Base-by-base conservation (phyloP, 2,329 filamentous ascomycete genomes). In the Alternaria arborescens region DNA sequence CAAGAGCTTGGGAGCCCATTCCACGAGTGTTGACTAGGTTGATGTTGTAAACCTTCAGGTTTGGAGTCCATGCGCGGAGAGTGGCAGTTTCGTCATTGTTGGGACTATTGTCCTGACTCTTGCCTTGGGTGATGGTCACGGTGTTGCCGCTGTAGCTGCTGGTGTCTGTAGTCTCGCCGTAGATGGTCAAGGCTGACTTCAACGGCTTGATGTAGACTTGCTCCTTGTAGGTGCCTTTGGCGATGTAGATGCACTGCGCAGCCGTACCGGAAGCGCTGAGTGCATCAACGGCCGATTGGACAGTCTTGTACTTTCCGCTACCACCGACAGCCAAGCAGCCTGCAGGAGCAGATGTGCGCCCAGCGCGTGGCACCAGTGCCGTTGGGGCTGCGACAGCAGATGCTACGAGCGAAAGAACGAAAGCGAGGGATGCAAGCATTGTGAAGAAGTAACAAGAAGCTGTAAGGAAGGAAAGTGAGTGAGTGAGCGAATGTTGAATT, bases 21-120 rank as follows among this genome's bases (percentile, higher is more conserved):
- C 84, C 85, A 53, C 81, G 76, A 16, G 73, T 77, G 60, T 77
- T 78, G 61, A 76, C 74, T 10, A 87, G 78, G 71, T 88, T 87
- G 72, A 90, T 80, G 65, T 90, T 90, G 79, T 90, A 90, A 18
- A 89, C 77, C 66, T 84, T 85, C 60, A 89, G 82, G 66, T 85
- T 82, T 5, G 75, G 70, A 0, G 84, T 81, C 67, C 74, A 77
- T 8, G 80, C 82, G 12, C 83, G 79, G n/a, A 85, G 73, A 1
- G 84, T 86, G 4, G 77, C 82, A 5, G 83, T 88, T 59, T 75
- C 71, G 63, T 89, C 88, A 63, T 90, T 86, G 58, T 51, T 83
- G 41, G 81, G 64, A 0, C 79, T 80, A 56, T 82, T 76, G 18
- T 82, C 80, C 51, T 86, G 84, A 61, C 80, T 80, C 55, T 79